These are phyloP conservation scores for Ceratocystis lukuohia DNA, from an alignment of 2,329 filamentous ascomycete genomes.

Conservation along the genomic window DNA sequence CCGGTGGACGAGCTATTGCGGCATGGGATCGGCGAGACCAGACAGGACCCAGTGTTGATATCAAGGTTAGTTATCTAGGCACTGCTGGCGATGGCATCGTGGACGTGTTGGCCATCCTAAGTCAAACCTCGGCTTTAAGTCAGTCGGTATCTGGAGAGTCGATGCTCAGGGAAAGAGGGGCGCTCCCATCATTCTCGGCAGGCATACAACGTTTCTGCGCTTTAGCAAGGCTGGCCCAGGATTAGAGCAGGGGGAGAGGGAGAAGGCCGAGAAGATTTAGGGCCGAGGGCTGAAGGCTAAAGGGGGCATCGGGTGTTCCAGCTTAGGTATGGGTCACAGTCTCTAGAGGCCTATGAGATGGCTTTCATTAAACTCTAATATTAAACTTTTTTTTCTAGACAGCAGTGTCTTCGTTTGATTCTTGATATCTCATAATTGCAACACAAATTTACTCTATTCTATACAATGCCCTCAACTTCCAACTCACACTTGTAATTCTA, in stretches of 20 bases:
- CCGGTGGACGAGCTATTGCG: slow-evolving; percentile 58
- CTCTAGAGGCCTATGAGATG: not conserved
- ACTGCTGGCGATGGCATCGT: slow-evolving; percentile 37
- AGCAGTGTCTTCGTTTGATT: not conserved
- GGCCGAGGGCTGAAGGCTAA: too few species aligned
- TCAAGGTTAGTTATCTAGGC: slow-evolving; percentile 59
- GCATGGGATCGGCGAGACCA: slow-evolving; percentile 46
- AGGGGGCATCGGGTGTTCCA: too few species aligned
- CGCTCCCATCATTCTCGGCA: slow-evolving; percentile 44
- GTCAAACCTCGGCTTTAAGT: slow-evolving; percentile 53
- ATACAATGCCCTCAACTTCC: not conserved
- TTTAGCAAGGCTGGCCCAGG: slow-evolving; percentile 16
- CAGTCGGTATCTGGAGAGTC: slow-evolving; percentile 50
- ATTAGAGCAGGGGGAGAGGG: not conserved
- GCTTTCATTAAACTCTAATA: not conserved
- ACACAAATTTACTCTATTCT: not conserved
- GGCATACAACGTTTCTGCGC: slow-evolving; percentile 51
- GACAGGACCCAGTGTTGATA: slow-evolving; percentile 60
- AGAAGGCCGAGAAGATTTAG: not conserved
- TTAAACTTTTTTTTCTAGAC: not conserved
- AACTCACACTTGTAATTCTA: not conserved
- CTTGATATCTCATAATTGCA: slow-evolving; percentile 1
- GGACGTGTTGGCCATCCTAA: slow-evolving; percentile 55
- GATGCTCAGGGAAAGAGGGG: slow-evolving; percentile 33
- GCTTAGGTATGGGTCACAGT: too few species aligned